Percentiles rank a stretch among this genome's conserved stretches.
Evolutionary conservation across 1,284 basidiomycete species (phyloP).

Genomic region (Ustilago nuda): DNA sequence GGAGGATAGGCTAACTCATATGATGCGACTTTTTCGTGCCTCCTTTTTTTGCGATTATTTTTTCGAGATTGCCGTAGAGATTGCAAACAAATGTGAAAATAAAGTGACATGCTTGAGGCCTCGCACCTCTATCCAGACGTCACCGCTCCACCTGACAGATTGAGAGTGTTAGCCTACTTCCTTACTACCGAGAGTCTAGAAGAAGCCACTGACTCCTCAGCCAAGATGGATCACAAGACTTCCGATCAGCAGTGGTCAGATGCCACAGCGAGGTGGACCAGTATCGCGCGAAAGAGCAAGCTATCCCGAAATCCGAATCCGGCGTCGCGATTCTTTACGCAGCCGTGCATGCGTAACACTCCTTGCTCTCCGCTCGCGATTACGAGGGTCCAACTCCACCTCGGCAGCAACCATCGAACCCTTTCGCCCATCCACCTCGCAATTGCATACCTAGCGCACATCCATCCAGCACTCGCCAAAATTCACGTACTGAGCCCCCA

Average conservation of each 20-base stretch:
- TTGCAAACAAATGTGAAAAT: neutral
- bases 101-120: neutral
- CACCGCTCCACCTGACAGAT: neutral
- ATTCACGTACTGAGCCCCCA: neutral
- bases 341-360: slow-evolving; percentile 23
- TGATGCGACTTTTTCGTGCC: neutral
- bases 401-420: slow-evolving; percentile 6
- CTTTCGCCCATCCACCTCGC: slow-evolving; percentile 10
- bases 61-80: neutral
- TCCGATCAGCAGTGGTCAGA: no score
- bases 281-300: slow-evolving; percentile 16
- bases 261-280: neutral
- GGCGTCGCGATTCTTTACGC: slow-evolving; percentile 10
- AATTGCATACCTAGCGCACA: neutral
- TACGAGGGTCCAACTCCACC: slow-evolving; percentile 37
- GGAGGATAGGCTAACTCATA: neutral
- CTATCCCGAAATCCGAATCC: slow-evolving; percentile 35
- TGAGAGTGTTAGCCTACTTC: neutral
- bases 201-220: no score
- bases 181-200: no score
- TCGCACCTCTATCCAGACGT: neutral
- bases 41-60: neutral
- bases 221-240: no score
- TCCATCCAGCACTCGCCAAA: neutral
- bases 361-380: slow-evolving; percentile 8